Base-by-base conservation (phyloP, 805 yeast species). In the Ogataea philodendri region DNA sequence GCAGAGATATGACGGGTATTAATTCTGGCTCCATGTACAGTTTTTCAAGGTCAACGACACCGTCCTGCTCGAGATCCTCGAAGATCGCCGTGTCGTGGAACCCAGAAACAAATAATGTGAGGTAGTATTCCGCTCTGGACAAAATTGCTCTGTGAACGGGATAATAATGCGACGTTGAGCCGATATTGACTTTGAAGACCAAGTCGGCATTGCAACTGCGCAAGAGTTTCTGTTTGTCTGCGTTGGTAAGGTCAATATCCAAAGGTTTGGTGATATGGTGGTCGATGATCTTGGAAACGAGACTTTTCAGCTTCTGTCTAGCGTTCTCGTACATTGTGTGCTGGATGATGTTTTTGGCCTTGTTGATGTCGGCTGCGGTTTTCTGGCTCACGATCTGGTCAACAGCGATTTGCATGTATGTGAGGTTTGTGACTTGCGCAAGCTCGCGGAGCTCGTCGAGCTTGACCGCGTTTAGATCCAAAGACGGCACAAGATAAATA, bases 81-180 rank as follows among this genome's bases (percentile, higher is more conserved):
- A 55, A 42, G 20, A 43, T 32, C 2, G 46, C 35, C 1, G 45
- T 39, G 26, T 49, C 55, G 15, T 39, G 39, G 39, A 74, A 73
- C 2, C 67, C 54, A 2, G 84, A 76, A 7, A 64, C 54, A 51
- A 84, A 76, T 80, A 83, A 71, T 2, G 76, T 69, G 33, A 68
- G 74, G 49, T 75, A 84, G 55, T 80, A 84, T 27, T 74, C 81
- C 3, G 84, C 72, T 25, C 88, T 60, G 5, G 69, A 57, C 15
- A 84, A 52, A 31, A 84, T 70, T 1, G 84, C 69, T 26, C 78
- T 65, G 55, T 84, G 84, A 5, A 69, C 77, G 1, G 90, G 89
- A 49, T 76, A 83, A 39, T 66, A 67, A 0, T 55, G 49, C 3
- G 30, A 53, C 26, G 4, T 26, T 19, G 45, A 35, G 15, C 62